phyloP scores from a whole-genome alignment of 2,329 filamentous ascomycete genomes.

The Alternaria panax region DNA sequence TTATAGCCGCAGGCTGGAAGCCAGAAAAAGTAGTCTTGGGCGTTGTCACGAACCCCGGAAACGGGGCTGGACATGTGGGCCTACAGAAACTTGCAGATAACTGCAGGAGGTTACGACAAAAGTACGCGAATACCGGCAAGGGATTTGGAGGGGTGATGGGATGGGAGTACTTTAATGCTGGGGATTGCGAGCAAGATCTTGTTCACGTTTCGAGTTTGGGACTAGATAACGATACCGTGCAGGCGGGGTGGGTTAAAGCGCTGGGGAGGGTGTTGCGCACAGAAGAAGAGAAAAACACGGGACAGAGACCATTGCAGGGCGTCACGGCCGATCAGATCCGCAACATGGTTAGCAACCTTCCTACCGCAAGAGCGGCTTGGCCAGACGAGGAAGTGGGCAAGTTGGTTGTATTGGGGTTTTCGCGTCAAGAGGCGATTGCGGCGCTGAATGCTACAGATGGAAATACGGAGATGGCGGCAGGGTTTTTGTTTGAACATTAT shows the following conservation, averaged over 20 bases:
- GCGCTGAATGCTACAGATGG: constrained; percentile 59
- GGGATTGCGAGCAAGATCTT: constrained; percentile 40
- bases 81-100: constrained; percentile 65
- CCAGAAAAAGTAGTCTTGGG: constrained; percentile 79
- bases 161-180: constrained; percentile 92
- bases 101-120: constrained; percentile 63
- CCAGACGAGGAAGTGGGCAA: constrained; percentile 53
- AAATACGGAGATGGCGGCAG: constrained; percentile 59
- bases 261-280: constrained; percentile 62
- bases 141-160: constrained; percentile 88
- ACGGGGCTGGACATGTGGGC: constrained; percentile 70
- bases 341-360: constrained; percentile 43
- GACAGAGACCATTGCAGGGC: constrained; percentile 26
- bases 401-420: constrained; percentile 57
- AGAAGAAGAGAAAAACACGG: constrained; percentile 23
- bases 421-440: constrained; percentile 55
- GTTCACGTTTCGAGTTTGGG: constrained; percentile 33
- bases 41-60: constrained; percentile 77
- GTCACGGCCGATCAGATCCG: constrained; percentile 43
- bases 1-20: constrained; percentile 71
- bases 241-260: constrained; percentile 69
- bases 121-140: constrained; percentile 57
- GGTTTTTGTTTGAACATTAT: constrained; percentile 55
- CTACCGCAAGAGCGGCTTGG: constrained; percentile 46
- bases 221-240: constrained; percentile 36